phyloP scores from a whole-genome alignment of 73 alveolate species.

The Tetrahymena borealis region DNA sequence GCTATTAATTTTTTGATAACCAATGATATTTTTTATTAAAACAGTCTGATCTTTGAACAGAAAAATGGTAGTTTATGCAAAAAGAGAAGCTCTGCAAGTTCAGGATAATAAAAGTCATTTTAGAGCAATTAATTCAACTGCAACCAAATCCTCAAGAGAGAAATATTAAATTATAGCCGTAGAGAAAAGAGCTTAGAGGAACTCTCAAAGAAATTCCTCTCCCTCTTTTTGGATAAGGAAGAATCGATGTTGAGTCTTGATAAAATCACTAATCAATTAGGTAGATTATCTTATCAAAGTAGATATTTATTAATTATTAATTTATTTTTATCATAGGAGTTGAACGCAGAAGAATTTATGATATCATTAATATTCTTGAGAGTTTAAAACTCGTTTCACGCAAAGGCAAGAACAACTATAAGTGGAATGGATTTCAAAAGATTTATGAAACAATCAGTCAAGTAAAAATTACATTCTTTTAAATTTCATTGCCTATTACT shows the following conservation, averaged over 20 bases:
- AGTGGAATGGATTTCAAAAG: slow-evolving; percentile 65
- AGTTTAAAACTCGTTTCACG: slow-evolving; percentile 59
- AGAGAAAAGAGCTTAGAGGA: slow-evolving; percentile 79
- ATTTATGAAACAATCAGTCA: slow-evolving; percentile 19
- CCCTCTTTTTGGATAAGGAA: slow-evolving; percentile 39
- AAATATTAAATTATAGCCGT: slow-evolving; percentile 38
- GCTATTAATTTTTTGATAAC: not conserved
- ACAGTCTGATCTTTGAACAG: not conserved
- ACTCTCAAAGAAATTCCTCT: slow-evolving; percentile 58
- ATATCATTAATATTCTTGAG: slow-evolving; percentile 70
- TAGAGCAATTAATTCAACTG: not conserved
- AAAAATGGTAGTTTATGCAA: not conserved
- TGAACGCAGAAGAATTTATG: slow-evolving; percentile 73
- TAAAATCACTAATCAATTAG: slow-evolving; percentile 49
- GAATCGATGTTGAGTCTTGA: slow-evolving; percentile 51
- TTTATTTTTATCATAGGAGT: slow-evolving; percentile 5
- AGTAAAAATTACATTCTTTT: not conserved
- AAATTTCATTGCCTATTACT: not conserved
- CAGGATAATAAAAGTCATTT: not conserved
- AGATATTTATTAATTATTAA: not conserved
- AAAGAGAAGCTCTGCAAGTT: not conserved
- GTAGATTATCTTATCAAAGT: not conserved
- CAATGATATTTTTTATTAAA: not conserved
- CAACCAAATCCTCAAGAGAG: not conserved
- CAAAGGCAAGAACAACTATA: slow-evolving; percentile 59